Evolutionary conservation across 73 alveolate species (phyloP).

Genomic region (Breviolum minutum): DNA sequence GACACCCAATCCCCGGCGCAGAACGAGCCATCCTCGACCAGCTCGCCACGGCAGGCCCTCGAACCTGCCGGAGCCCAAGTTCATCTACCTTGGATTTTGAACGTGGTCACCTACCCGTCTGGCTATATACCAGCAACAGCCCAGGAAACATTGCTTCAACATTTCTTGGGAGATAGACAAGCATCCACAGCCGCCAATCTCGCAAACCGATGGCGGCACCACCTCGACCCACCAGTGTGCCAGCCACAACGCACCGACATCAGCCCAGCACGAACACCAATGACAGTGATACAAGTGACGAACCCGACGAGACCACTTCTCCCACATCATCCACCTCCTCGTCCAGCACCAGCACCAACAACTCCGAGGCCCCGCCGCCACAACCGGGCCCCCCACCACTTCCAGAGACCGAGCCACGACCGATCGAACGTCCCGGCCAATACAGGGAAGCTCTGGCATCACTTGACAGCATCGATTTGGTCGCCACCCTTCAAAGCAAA

Average conservation of each 20-base stretch:
- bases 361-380: too few species aligned
- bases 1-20: neutral
- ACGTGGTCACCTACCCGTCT: neutral
- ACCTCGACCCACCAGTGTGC: neutral
- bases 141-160: neutral
- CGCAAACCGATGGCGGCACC: neutral
- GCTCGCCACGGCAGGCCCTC: neutral
- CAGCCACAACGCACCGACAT: neutral
- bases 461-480: too few species aligned
- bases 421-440: too few species aligned
- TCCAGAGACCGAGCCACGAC: too few species aligned
- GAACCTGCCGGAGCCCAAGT: neutral
- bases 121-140: constrained; percentile 31
- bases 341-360: too few species aligned
- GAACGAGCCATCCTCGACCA: neutral
- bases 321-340: too few species aligned
- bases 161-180: neutral
- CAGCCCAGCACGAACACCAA: too few species aligned
- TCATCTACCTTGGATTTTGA: neutral
- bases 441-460: too few species aligned
- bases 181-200: neutral
- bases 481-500: too few species aligned
- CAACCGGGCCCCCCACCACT: too few species aligned
- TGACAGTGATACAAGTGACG: too few species aligned
- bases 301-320: too few species aligned